These are phyloP conservation scores for Pisolithus albus DNA, from an alignment of 768 basidiomycete species.

Conservation along the genomic window DNA sequence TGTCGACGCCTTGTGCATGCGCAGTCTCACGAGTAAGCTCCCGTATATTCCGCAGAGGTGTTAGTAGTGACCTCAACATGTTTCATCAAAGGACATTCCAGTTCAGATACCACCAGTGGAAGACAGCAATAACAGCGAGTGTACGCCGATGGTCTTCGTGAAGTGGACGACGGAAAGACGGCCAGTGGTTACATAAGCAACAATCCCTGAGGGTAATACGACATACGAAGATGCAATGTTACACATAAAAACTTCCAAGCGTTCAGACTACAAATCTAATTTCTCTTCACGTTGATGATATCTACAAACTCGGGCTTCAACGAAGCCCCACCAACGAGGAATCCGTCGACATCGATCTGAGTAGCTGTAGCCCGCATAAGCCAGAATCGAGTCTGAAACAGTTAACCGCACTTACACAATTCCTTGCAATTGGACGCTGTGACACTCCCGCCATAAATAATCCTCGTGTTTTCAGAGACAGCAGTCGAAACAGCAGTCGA, in stretches of 20 bases:
- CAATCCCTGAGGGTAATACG: no score
- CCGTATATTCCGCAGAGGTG: conserved; percentile 52
- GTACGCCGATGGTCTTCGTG: no score
- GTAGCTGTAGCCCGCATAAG: conserved; percentile 37
- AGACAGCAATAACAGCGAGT: no score
- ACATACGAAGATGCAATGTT: no score
- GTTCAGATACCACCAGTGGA: background rate
- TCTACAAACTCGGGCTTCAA: conserved; percentile 95
- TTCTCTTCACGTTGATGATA: conserved; percentile 69
- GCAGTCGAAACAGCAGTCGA: conserved; percentile 51
- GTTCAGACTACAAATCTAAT: conserved; percentile 4
- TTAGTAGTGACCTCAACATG: conserved; percentile 56
- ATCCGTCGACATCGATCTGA: conserved; percentile 87
- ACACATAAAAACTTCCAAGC: background rate
- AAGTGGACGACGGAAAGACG: no score
- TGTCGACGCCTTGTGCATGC: conserved; percentile 1
- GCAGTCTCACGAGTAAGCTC: conserved; percentile 32
- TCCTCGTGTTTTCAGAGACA: conserved; percentile 68
- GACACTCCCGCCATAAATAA: conserved; percentile 97
- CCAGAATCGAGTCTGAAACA: background rate
- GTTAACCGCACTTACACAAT: conserved; percentile 51
- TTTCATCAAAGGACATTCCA: background rate
- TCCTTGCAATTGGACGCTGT: conserved; percentile 83
- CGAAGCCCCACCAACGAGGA: conserved; percentile 96
- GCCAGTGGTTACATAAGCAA: no score